phyloP scores from a whole-genome alignment of 257 asterid species.

The Orobanche coerulescens region DNA sequence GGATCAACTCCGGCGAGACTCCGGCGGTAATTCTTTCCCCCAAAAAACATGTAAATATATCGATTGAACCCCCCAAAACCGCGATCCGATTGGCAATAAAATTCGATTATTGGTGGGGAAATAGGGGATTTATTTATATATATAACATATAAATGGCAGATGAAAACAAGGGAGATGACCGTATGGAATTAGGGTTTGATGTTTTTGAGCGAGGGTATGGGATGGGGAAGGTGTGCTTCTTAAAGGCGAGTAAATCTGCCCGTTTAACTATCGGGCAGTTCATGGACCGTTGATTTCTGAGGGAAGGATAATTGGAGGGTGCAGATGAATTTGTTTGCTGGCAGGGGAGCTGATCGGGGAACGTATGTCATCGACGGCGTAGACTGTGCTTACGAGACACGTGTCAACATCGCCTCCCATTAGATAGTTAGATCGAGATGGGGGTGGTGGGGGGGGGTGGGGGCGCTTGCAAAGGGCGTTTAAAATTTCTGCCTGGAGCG shows the following conservation, averaged over 20 bases:
- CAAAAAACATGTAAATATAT: slow-evolving; percentile 36
- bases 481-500: too few relatives aligned
- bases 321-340: slow-evolving; percentile 40
- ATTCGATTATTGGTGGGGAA: background rate
- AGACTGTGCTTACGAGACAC: slow-evolving; percentile 23
- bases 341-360: slow-evolving; percentile 59
- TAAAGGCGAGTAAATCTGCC: slow-evolving; percentile 92
- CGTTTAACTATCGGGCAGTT: slow-evolving; percentile 57
- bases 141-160: background rate
- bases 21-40: slow-evolving; percentile 26
- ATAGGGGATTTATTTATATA: background rate
- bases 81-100: background rate
- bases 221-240: slow-evolving; percentile 45
- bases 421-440: too few relatives aligned
- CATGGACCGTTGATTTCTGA: slow-evolving; percentile 27
- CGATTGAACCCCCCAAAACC: slow-evolving; percentile 20
- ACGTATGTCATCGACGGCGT: slow-evolving; percentile 50
- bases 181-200: slow-evolving; percentile 30
- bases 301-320: slow-evolving; percentile 35
- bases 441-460: too few relatives aligned
- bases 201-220: slow-evolving; percentile 65
- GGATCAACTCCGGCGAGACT: slow-evolving; percentile 33
- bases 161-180: background rate
- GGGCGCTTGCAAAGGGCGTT: too few relatives aligned
- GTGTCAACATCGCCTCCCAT: too few relatives aligned